Percentiles rank a stretch among this genome's conserved stretches.
phyloP scores from a whole-genome alignment of 768 basidiomycete species.

The Holtermannia corniformis region DNA sequence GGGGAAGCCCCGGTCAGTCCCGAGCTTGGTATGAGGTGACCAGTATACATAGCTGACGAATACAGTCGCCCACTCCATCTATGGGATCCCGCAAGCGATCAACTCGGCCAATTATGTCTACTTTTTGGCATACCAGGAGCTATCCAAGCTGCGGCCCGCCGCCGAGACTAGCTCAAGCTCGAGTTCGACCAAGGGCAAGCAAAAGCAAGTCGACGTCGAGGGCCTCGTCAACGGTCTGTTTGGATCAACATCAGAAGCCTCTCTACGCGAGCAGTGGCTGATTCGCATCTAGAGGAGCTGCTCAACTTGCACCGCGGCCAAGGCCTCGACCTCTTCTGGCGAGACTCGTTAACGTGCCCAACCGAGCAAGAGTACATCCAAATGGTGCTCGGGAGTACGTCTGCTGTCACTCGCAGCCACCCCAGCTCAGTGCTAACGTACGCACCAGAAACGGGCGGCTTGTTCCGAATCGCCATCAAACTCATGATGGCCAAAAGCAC shows the following conservation, averaged over 20 bases:
- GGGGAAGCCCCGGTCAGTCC: slow-evolving; percentile 64
- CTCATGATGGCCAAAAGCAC: slow-evolving; percentile 74
- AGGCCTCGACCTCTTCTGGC: slow-evolving; percentile 88
- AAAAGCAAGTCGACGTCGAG: slow-evolving; percentile 47
- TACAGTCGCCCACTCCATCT: slow-evolving; percentile 92
- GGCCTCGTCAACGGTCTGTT: slow-evolving; percentile 62
- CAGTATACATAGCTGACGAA: no score
- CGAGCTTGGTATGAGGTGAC: no score
- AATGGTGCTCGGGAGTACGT: slow-evolving; percentile 92
- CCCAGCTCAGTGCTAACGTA: neutral
- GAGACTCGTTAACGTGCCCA: slow-evolving; percentile 81
- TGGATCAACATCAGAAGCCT: slow-evolving; percentile 21
- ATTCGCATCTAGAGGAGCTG: slow-evolving; percentile 53
- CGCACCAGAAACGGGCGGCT: slow-evolving; percentile 75
- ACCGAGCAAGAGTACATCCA: slow-evolving; percentile 86
- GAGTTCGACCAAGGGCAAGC: slow-evolving; percentile 15
- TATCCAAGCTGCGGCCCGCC: slow-evolving; percentile 51
- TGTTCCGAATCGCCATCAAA: slow-evolving; percentile 84
- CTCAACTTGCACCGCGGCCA: slow-evolving; percentile 89
- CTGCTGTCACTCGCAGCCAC: slow-evolving; percentile 6
- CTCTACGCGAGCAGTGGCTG: slow-evolving; percentile 38
- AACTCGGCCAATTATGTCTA: slow-evolving; percentile 96
- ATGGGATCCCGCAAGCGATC: slow-evolving; percentile 91
- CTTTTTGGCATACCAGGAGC: slow-evolving; percentile 82
- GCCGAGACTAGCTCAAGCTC: neutral